Conservation (phyloP, 192 early-diverging fungal genomes). For the Backusella tuberculispora region DNA sequence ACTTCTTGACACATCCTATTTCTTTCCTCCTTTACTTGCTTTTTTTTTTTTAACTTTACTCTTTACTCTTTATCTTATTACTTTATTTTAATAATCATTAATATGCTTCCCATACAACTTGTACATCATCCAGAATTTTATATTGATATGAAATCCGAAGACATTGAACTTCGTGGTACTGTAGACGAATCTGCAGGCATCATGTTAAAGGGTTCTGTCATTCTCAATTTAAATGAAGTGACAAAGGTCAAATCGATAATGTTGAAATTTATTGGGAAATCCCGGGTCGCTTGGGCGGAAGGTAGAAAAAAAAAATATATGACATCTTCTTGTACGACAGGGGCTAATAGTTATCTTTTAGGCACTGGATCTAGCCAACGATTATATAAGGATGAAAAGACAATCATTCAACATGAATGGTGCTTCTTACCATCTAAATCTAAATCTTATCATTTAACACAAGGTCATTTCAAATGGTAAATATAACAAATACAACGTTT, state of each 20-base stretch:
- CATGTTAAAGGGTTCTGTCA: slow-evolving; percentile 57
- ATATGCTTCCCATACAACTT: slow-evolving; percentile 33
- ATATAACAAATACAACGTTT: background rate
- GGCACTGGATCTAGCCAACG: slow-evolving; percentile 37
- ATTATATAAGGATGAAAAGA: slow-evolving; percentile 39
- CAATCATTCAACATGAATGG: slow-evolving; percentile 62
- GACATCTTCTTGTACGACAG: background rate
- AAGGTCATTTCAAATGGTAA: slow-evolving; percentile 52
- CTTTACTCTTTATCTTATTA: background rate
- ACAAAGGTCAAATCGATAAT: slow-evolving; percentile 56
- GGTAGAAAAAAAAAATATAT: slow-evolving; percentile 21
- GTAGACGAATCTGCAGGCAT: slow-evolving; percentile 47
- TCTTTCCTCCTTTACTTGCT: background rate
- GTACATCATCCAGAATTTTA: slow-evolving; percentile 34
- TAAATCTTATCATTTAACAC: slow-evolving; percentile 41
- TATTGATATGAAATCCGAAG: slow-evolving; percentile 43
- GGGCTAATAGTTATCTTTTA: background rate
- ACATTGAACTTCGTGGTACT: slow-evolving; percentile 44
- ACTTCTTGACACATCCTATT: background rate
- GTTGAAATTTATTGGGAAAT: slow-evolving; percentile 57
- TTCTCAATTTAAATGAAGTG: slow-evolving; percentile 51
- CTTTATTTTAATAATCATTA: background rate
- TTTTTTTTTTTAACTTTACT: background rate
- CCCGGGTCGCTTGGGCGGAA: slow-evolving; percentile 54
- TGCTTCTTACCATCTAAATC: slow-evolving; percentile 51